These are phyloP conservation scores for Phytophthora cajani DNA, from an alignment of 352 stramenopile genomes.

Conservation along the genomic window DNA sequence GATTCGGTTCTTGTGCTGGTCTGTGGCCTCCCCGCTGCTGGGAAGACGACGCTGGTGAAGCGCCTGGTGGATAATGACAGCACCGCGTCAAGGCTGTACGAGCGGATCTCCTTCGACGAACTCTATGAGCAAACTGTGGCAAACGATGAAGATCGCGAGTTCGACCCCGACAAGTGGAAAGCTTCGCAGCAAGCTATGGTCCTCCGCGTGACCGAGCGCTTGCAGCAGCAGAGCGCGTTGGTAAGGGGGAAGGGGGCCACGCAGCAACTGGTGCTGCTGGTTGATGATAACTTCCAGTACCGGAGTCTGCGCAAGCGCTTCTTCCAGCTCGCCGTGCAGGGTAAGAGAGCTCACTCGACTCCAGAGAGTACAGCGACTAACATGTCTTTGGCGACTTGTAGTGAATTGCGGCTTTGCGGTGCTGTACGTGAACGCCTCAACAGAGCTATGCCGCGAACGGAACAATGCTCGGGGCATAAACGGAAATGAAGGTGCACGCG, in stretches of 20 bases:
- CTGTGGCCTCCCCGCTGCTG: constrained; percentile 69
- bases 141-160: constrained; percentile 17
- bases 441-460: constrained; percentile 41
- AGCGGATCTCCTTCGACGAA: constrained; percentile 70
- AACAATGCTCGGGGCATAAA: constrained; percentile 43
- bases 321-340: constrained; percentile 53
- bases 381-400: constrained; percentile 30
- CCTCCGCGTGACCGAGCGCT: constrained; percentile 22
- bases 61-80: constrained; percentile 18
- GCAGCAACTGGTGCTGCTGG: constrained; percentile 51
- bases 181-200: constrained; percentile 56
- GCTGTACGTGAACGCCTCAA: constrained; percentile 42
- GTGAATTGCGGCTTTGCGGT: constrained; percentile 56
- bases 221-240: constrained; percentile 13
- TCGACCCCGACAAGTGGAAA: constrained; percentile 67
- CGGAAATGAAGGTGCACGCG: constrained; percentile 7
- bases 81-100: constrained; percentile 17
- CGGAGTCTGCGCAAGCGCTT: constrained; percentile 77
- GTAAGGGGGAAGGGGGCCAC: background rate
- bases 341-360: constrained; percentile 31
- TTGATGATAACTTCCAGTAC: constrained; percentile 80
- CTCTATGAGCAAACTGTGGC: constrained; percentile 39
- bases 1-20: constrained; percentile 53
- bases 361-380: constrained; percentile 15
- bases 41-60: constrained; percentile 72